Percentiles rank a stretch among this genome's conserved stretches.
Conservation (phyloP, 2,329 filamentous ascomycete genomes). For the Ophiostoma ulmi region DNA sequence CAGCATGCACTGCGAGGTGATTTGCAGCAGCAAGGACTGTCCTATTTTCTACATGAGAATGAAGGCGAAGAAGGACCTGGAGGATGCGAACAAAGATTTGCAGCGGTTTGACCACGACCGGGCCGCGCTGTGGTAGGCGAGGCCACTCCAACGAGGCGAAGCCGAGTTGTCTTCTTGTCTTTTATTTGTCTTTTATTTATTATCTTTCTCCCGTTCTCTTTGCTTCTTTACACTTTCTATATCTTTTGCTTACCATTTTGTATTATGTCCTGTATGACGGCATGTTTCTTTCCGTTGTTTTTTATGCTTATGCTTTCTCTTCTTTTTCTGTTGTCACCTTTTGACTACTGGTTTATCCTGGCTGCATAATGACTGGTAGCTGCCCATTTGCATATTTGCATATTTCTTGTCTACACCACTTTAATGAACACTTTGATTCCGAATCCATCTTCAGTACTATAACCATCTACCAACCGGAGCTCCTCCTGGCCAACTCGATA, state of each 20-base stretch:
- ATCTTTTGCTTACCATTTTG: neutral
- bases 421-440: neutral
- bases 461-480: neutral
- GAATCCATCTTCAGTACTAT: neutral
- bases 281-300: neutral
- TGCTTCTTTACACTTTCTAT: neutral
- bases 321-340: neutral
- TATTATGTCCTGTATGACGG: neutral
- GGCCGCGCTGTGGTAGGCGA: conserved; percentile 37
- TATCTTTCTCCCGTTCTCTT: neutral
- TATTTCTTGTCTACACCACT: neutral
- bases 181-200: neutral
- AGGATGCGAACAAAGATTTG: conserved; percentile 88
- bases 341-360: neutral
- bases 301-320: too few species aligned
- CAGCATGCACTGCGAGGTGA: conserved; percentile 96
- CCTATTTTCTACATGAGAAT: conserved; percentile 99
- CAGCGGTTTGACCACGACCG: conserved; percentile 82
- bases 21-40: conserved; percentile 92
- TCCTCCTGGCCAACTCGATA: neutral
- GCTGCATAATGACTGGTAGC: too few species aligned
- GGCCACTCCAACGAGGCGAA: neutral
- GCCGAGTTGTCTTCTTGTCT: neutral
- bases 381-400: neutral
- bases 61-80: conserved; percentile 99